A percentile compares a stretch with the other conserved stretches of the same genome.
phyloP scores from a whole-genome alignment of 1,284 basidiomycete species.

The Melampsora americana region DNA sequence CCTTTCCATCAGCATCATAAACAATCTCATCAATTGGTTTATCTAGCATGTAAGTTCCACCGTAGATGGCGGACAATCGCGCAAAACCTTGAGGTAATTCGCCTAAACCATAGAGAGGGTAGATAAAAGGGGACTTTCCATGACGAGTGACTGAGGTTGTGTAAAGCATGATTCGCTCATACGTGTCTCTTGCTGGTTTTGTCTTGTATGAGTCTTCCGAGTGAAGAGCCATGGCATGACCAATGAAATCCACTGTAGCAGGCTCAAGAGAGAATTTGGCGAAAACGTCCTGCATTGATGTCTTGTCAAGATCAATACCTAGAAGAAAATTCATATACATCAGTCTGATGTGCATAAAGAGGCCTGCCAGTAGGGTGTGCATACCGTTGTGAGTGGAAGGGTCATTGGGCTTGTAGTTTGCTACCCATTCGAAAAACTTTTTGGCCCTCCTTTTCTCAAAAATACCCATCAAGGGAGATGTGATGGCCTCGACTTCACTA shows the following conservation, averaged over 20 bases:
- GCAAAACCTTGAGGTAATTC: conserved; percentile 99
- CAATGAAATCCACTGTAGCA: conserved; percentile 98
- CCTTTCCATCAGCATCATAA: conserved; percentile 78
- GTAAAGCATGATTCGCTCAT: conserved; percentile 95
- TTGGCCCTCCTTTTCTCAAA: conserved; percentile 98
- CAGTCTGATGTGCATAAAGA: background rate
- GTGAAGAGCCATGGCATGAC: conserved; percentile 98
- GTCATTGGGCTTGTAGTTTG: conserved; percentile 91
- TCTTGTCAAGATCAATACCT: conserved; percentile 81
- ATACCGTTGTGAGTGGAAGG: conserved; percentile 89
- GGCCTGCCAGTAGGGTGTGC: conserved; percentile 47
- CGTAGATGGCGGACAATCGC: conserved; percentile 95
- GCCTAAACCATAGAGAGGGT: conserved; percentile 96
- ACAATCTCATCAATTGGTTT: conserved; percentile 90
- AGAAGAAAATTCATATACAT: conserved; percentile 1
- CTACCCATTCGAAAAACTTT: conserved; percentile 98
- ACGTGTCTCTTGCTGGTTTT: conserved; percentile 82
- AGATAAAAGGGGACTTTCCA: conserved; percentile 99
- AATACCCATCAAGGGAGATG: conserved; percentile 89
- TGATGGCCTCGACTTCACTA: conserved; percentile 96
- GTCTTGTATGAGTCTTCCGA: conserved; percentile 95
- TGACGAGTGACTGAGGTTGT: conserved; percentile 98
- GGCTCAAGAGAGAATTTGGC: conserved; percentile 95
- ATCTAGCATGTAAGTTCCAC: conserved; percentile 99
- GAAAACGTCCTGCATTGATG: conserved; percentile 88